Evolutionary conservation across 2,329 filamentous ascomycete species (phyloP), one percentile per base, ranked within the genome.

Genomic region (Conoideocrella luteorostrata): DNA sequence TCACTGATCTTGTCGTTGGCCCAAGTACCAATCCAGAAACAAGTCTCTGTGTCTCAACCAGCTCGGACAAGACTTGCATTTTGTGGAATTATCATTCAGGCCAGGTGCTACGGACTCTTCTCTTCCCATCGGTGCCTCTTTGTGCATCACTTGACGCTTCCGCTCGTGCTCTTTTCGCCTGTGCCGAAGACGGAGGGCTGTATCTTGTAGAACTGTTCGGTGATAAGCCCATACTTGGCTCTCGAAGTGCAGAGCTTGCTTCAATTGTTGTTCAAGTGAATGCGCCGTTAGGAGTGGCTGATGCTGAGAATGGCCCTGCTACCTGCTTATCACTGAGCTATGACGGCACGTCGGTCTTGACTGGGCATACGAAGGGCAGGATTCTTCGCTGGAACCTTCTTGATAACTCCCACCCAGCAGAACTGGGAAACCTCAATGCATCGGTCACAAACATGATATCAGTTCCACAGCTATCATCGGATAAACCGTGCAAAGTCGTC

Each of bases 1-100:
- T 90, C 63, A 91, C 79, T 48, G 78, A 74, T 41, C 59, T 86
- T 15, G 65, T 65, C 5, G 66, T 75, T 34, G 83, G 86, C 15
- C 80, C 86, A 56, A 84, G 84, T 58, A 70, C 75, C 47, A 83
- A 80, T 59, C 60, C 68, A 13, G 78, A 82, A 55, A 84, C 84
- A 46, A 91, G 87, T 61, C 81, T 97, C 48, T 90, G 86, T 47
- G 76, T 96, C 17, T 94, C 91, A 3, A 80, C 83, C 6, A 88
- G 88, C 51, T 82, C 79, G 54, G 93, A 97, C 67, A 90, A 87
- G 65, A 93, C 88, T 7, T 88, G 88, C 54, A 83, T 95, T 56
- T 74, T 95, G 47, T 98, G 93, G 93, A 90, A 97, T 65, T 94
- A 94, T 60, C 80, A 82, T 49, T 86, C 80, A 1, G 88, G 88